phyloP scores from a whole-genome alignment of 1,139 yeast species.

The Taphrina betulina region DNA sequence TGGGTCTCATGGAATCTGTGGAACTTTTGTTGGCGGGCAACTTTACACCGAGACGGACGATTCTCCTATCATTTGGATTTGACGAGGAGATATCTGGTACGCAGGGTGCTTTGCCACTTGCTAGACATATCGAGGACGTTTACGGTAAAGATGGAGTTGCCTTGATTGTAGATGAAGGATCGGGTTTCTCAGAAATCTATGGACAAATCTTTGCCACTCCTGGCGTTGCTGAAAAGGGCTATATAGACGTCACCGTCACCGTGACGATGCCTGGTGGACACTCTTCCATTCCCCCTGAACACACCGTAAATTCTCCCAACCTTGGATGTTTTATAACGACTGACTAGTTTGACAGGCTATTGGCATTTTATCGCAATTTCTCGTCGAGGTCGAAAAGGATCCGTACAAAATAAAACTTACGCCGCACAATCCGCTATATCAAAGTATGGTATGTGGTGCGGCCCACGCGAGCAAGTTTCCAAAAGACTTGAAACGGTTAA shows the following conservation, averaged over 20 bases:
- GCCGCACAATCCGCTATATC: slow-evolving; percentile 14
- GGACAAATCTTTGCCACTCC: slow-evolving; percentile 58
- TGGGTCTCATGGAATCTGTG: slow-evolving; percentile 59
- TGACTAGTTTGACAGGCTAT: slow-evolving; percentile 7
- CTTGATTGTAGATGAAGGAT: slow-evolving; percentile 66
- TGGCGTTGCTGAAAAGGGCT: slow-evolving; percentile 67
- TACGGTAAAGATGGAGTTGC: slow-evolving; percentile 60
- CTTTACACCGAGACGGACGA: slow-evolving; percentile 56
- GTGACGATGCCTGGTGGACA: slow-evolving; percentile 68
- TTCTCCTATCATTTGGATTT: slow-evolving; percentile 63
- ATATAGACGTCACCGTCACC: slow-evolving; percentile 52
- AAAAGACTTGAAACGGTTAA: background rate
- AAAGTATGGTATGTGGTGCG: slow-evolving; percentile 7
- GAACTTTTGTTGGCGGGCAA: slow-evolving; percentile 54
- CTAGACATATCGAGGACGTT: slow-evolving; percentile 49
- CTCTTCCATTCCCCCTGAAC: slow-evolving; percentile 67
- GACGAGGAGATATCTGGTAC: slow-evolving; percentile 69
- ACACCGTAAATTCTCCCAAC: slow-evolving; percentile 47
- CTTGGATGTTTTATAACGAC: background rate
- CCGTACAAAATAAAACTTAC: background rate
- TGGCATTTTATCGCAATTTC: slow-evolving; percentile 6
- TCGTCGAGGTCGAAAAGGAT: slow-evolving; percentile 1
- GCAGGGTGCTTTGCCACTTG: slow-evolving; percentile 55
- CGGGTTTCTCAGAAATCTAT: slow-evolving; percentile 46
- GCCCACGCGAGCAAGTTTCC: slow-evolving; percentile 4